Evolutionary conservation across 768 basidiomycete species (phyloP), one percentile per base, ranked within the genome.

Genomic region (Sporobolomyces roseus): DNA sequence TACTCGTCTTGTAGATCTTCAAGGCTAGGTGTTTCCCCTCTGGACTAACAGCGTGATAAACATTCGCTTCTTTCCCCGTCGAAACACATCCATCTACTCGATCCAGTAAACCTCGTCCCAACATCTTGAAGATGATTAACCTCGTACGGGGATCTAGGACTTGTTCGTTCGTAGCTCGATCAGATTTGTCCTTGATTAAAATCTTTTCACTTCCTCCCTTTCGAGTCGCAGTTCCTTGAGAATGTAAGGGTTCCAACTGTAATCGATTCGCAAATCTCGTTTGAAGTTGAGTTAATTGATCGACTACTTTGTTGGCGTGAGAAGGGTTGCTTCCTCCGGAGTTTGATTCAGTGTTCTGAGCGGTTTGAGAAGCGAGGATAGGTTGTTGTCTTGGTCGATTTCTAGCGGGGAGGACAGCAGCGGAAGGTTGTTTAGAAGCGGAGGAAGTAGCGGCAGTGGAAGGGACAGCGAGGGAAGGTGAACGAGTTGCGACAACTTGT

Each of bases 51-150:
- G 93, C 92, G 76, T 97, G 93, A 78, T 99, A 99, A 17, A 99
- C 96, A 75, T 98, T 98, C 13, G 94, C 94, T 85, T 99, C 96
- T 83, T 99, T 99, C 33, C 96, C 96, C 0, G 96, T 97, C 75
- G 90, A 93, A 49, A 99, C 87, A 79, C 96, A 98, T 3, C 93
- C 92, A 73, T 97, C 94, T 52, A 99, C 87, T 78, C 91, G 88
- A 61, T 88, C 85, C 19, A 99, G 84, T 21, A 98, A 77, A 1
- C 87, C 93, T 59, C 93, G 82, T 6, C 91, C 90, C 63, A 96
- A 90, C 89, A 98, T 92, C 81, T 96, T 96, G 81, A 92, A 91
- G 55, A 99, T 79, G 38, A 98, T 94, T 43, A 94, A 82, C 55
- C 94, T 81, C 13, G 96, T 99, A n/a, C 96, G 84, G 21, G 91